These are phyloP conservation scores for Populus hybrid DNA, from an alignment of 441 rosid genomes.

Conservation along the genomic window DNA sequence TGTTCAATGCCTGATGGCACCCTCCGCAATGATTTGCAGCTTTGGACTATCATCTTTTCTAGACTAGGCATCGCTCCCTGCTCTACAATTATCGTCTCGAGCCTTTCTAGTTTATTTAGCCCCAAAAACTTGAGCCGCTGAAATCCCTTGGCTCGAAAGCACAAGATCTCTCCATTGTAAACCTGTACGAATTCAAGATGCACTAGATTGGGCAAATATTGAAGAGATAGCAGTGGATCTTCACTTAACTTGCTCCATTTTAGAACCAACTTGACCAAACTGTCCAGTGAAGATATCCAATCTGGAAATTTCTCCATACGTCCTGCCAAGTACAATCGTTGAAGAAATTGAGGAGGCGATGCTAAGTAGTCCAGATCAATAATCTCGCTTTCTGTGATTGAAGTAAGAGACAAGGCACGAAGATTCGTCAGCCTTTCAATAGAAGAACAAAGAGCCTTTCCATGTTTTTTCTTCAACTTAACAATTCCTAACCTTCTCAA, in stretches of 20 bases:
- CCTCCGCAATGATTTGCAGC: constrained; percentile 32
- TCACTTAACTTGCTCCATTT: constrained; percentile 34
- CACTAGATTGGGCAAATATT: constrained; percentile 33
- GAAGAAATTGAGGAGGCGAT: constrained; percentile 31
- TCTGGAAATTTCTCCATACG: constrained; percentile 30
- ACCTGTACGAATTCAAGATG: constrained; percentile 43
- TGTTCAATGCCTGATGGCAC: constrained; percentile 41
- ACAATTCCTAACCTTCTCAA: constrained; percentile 38
- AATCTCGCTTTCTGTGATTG: constrained; percentile 23
- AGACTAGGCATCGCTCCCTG: constrained; percentile 37
- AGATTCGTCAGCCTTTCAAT: constrained; percentile 30
- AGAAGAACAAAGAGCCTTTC: constrained; percentile 30
- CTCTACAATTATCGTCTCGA: constrained; percentile 20
- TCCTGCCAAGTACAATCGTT: constrained; percentile 37
- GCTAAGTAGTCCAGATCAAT: constrained; percentile 23
- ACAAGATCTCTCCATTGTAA: constrained; percentile 26
- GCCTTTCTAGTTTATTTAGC: constrained; percentile 31
- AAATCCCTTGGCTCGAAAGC: constrained; percentile 33
- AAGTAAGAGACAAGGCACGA: constrained; percentile 25
- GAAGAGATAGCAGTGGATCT: constrained; percentile 30
- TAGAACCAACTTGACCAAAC: constrained; percentile 29
- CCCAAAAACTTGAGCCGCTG: constrained; percentile 34
- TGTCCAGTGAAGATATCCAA: constrained; percentile 30
- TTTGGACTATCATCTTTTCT: constrained; percentile 30
- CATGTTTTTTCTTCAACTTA: constrained; percentile 31